phyloP scores from a whole-genome alignment of 345 rosid species.

The Excoecaria agallocha region DNA sequence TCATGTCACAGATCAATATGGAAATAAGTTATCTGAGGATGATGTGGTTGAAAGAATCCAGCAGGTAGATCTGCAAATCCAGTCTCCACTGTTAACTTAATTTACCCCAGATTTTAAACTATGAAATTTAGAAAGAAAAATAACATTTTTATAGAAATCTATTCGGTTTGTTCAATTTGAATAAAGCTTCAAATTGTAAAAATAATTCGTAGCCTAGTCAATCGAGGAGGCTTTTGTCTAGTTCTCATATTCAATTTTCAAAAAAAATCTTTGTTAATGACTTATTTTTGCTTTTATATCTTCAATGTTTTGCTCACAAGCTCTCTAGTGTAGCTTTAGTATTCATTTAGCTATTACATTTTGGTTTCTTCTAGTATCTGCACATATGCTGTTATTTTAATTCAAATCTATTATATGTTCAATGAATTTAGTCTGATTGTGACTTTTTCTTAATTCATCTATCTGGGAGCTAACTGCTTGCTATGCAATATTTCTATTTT shows the following conservation, averaged over 20 bases:
- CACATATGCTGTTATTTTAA: not conserved
- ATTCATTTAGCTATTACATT: too few relatives aligned
- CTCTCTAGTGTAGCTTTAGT: too few relatives aligned
- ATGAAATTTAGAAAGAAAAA: not conserved
- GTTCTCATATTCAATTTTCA: too few relatives aligned
- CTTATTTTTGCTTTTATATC: too few relatives aligned
- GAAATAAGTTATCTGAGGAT: conserved; percentile 62
- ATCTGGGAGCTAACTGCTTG: not conserved
- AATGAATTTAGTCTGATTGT: not conserved
- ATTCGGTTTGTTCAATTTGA: not conserved
- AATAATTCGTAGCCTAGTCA: not conserved
- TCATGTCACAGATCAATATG: conserved; percentile 69
- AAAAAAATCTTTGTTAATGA: not conserved
- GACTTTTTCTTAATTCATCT: not conserved
- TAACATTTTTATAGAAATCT: not conserved
- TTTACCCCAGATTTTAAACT: not conserved
- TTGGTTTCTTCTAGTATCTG: too few relatives aligned
- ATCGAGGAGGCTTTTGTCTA: not conserved
- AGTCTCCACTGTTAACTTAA: not conserved
- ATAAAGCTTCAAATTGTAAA: not conserved
- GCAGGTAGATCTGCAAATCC: conserved; percentile 51
- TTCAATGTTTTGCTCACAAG: too few relatives aligned
- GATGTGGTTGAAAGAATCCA: conserved; percentile 65
- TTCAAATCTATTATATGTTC: not conserved
- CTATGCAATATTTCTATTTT: not conserved